phyloP scores from a whole-genome alignment of 441 rosid species.

The Corymbia calophylla region DNA sequence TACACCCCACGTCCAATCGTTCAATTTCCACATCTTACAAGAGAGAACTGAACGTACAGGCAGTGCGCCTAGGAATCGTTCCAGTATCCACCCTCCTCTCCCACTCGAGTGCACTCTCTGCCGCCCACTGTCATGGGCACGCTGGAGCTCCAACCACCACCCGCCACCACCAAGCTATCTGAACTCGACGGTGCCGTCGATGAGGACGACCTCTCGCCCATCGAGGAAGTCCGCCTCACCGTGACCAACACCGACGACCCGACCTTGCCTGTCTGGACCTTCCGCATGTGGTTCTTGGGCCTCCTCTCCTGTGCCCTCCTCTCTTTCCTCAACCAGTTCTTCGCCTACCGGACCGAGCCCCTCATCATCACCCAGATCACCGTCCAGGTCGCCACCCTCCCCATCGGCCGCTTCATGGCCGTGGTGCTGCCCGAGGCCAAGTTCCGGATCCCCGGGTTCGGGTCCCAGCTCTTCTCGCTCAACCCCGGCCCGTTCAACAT shows the following conservation, averaged over 20 bases:
- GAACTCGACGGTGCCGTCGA: background rate
- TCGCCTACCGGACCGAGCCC: conserved; percentile 76
- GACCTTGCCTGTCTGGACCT: conserved; percentile 74
- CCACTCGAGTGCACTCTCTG: background rate
- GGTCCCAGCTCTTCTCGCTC: conserved; percentile 44
- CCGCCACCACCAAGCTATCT: background rate
- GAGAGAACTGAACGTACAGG: background rate
- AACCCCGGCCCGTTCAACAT: conserved; percentile 83
- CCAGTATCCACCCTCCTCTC: background rate
- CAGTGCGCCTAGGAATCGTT: too few species aligned
- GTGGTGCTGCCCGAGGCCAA: conserved; percentile 42
- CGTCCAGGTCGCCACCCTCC: conserved; percentile 64
- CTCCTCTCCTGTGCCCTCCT: conserved; percentile 57
- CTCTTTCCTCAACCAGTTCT: conserved; percentile 78
- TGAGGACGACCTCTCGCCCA: conserved; percentile 51
- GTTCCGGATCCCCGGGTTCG: conserved; percentile 54
- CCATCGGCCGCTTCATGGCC: conserved; percentile 67
- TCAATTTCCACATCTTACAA: background rate
- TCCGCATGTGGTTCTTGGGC: conserved; percentile 84
- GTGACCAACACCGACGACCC: conserved; percentile 78
- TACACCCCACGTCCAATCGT: background rate
- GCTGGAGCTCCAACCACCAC: background rate
- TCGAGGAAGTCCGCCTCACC: conserved; percentile 73
- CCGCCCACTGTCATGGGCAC: background rate
- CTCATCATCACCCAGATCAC: conserved; percentile 76